These are phyloP conservation scores for Fusarium domesticum DNA, from an alignment of 2,329 filamentous ascomycete genomes.

Conservation along the genomic window DNA sequence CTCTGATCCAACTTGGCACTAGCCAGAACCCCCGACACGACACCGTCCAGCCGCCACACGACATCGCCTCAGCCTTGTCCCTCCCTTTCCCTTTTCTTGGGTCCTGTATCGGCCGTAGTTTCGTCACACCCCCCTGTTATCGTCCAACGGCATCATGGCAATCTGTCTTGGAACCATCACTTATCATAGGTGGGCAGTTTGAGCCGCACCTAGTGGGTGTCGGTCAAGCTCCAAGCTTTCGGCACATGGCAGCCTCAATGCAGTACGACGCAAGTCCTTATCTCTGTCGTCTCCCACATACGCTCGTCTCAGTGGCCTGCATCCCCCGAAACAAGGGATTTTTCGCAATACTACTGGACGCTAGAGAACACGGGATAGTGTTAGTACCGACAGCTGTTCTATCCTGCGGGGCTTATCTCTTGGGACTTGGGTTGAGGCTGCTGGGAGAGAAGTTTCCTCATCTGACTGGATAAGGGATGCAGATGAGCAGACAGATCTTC, in stretches of 20 bases:
- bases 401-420: background rate
- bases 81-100: conserved; percentile 14
- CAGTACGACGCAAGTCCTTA: conserved; percentile 20
- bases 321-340: conserved; percentile 13
- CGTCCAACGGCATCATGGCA: conserved; percentile 19
- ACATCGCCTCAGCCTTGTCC: conserved; percentile 16
- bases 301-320: conserved; percentile 4
- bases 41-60: conserved; percentile 8
- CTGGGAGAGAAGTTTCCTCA: background rate
- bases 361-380: background rate
- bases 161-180: conserved; percentile 20
- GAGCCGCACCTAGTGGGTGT: conserved; percentile 24
- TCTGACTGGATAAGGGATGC: background rate
- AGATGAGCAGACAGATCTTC: background rate
- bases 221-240: conserved; percentile 12
- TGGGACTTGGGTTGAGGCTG: background rate
- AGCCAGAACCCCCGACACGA: conserved; percentile 9
- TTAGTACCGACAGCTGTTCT: background rate
- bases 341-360: conserved; percentile 8
- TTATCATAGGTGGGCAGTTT: conserved; percentile 25
- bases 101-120: conserved; percentile 15
- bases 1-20: conserved; percentile 16
- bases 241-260: conserved; percentile 15
- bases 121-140: conserved; percentile 8
- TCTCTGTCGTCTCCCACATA: conserved; percentile 18